Evolutionary conservation across 2,329 filamentous ascomycete species (phyloP), one percentile per base, ranked within the genome.

Genomic region (Ophiostoma montium): DNA sequence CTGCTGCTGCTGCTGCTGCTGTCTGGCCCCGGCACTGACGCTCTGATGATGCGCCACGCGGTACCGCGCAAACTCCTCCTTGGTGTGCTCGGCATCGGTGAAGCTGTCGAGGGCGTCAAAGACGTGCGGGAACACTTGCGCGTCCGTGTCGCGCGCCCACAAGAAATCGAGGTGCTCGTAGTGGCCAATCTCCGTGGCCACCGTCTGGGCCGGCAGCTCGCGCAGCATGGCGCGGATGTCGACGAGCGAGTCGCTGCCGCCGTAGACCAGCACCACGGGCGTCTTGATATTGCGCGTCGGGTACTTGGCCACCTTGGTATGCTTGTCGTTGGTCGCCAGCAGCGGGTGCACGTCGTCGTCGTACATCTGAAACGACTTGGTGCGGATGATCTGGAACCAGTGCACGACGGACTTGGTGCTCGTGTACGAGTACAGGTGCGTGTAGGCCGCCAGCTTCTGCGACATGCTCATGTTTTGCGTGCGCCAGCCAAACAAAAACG

Each of bases 381-480:
- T 95, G 55, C 92, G 83, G 59, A 98, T 98, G 61, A 98, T 95
- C 62, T 98, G 92, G 63, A 98, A 98, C 92, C 92, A 98, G 62
- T 98, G 92, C 0, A 98, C 92, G 9, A 98, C 88, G 18, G 83
- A 89, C 67, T 98, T 98, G 50, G 88, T 95, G 62, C 86, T 94
- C 0, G 90, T 95, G 63, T 90, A 96, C 0, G 89, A 95, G 68
- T 95, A 98, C 0, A 98, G 70, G 67, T 98, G 92, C 10, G 90
- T 84, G 62, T 98, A 98, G 1, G 88, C 88, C 2, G 92, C 92
- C 16, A 98, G 76, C 62, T 98, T 98, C 65, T 98, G 92, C 50
- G 83, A 81, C 1, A 78, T 68, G 9, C 79, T 79, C 53, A 98
- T 95, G 62, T 96, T 98, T 51, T 72, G 70, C 4, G 83, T 84